These are phyloP conservation scores for Solanum boliviense DNA, from an alignment of 257 asterid genomes.

Conservation along the genomic window DNA sequence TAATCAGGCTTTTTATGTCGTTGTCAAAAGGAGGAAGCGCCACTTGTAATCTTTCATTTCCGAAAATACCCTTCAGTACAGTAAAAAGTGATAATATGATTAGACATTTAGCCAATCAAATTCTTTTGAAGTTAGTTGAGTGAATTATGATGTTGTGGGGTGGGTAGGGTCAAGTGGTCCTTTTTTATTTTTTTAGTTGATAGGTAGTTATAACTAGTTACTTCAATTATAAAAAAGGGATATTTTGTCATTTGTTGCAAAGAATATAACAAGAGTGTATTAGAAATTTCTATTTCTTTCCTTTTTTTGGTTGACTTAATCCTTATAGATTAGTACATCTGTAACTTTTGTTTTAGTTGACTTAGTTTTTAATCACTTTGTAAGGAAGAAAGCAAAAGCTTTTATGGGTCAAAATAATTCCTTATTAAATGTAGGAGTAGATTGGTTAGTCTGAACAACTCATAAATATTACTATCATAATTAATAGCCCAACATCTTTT, in stretches of 20 bases:
- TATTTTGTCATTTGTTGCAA: neutral
- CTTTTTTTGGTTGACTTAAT: neutral
- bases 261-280: neutral
- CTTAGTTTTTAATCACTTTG: neutral
- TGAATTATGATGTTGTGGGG: neutral
- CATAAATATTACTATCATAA: neutral
- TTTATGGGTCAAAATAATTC: neutral
- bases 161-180: neutral
- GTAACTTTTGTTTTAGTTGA: neutral
- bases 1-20: neutral
- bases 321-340: neutral
- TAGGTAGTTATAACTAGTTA: neutral
- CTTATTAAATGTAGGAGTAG: neutral
- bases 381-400: neutral
- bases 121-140: neutral
- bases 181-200: neutral
- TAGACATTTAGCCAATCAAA: neutral
- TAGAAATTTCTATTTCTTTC: neutral
- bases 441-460: neutral
- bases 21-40: neutral
- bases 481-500: neutral
- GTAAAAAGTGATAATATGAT: neutral
- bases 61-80: neutral
- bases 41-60: neutral
- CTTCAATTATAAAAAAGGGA: neutral